A percentile compares a stretch with the other conserved stretches of the same genome.
Evolutionary conservation across 179 eudicot species (phyloP).

Genomic region (Drosera spatulata): DNA sequence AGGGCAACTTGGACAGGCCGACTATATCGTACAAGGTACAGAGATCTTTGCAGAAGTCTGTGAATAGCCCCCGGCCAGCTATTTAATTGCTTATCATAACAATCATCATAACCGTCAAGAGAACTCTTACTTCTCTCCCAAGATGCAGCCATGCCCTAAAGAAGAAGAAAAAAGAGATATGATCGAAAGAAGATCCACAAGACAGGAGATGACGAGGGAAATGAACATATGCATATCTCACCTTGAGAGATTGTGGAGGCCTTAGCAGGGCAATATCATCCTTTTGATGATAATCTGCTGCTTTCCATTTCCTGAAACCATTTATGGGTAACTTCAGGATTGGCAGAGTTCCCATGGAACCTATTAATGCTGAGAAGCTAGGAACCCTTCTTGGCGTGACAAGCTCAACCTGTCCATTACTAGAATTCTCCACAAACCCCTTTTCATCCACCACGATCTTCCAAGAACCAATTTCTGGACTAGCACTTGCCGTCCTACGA

Average conservation of each 20-base stretch:
- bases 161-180: constrained; percentile 2
- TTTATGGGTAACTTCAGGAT: constrained; percentile 17
- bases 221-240: constrained; percentile 12
- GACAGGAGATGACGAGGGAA: background rate
- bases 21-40: constrained; percentile 63
- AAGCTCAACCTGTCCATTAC: constrained; percentile 23
- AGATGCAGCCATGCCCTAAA: constrained; percentile 30
- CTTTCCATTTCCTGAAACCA: constrained; percentile 22
- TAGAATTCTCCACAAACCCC: constrained; percentile 7
- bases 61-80: constrained; percentile 69
- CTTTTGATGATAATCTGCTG: constrained; percentile 33
- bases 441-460: constrained; percentile 9
- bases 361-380: constrained; percentile 39
- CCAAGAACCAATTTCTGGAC: constrained; percentile 18
- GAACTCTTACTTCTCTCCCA: constrained; percentile 61
- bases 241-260: constrained; percentile 37
- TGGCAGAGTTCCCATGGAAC: constrained; percentile 12
- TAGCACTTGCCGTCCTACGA: constrained; percentile 27
- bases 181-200: background rate
- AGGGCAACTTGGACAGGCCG: constrained; percentile 40
- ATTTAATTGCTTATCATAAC: constrained; percentile 56
- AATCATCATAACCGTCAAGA: constrained; percentile 41
- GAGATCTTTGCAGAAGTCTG: constrained; percentile 74
- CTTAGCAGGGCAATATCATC: constrained; percentile 31
- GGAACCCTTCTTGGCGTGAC: constrained; percentile 46